Conservation (phyloP, 2,329 filamentous ascomycete genomes). For the Aspergillus aculeatinus region DNA sequence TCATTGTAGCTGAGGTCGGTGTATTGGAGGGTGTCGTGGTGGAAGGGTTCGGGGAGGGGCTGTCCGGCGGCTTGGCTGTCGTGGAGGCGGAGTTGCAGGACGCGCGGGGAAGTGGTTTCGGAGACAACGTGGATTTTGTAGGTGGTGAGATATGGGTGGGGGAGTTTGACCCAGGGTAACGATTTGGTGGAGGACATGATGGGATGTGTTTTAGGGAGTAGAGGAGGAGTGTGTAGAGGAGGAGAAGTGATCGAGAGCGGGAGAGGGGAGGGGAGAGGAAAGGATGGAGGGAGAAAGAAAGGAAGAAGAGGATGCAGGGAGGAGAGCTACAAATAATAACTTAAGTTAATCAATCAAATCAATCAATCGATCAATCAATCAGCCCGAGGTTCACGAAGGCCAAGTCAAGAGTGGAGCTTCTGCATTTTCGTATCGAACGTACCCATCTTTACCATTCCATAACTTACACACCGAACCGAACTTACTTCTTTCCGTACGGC, state of each 20-base stretch:
- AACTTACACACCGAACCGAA: not conserved
- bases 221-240: not conserved
- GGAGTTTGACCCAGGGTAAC: conserved; percentile 46
- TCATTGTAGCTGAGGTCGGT: conserved; percentile 32
- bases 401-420: not conserved
- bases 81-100: conserved; percentile 36
- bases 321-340: not conserved
- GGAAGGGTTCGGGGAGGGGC: conserved; percentile 38
- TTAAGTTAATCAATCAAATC: too few relatives aligned
- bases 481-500: too few relatives aligned
- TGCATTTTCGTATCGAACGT: too few relatives aligned
- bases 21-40: conserved; percentile 41
- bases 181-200: not conserved
- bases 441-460: not conserved
- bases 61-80: conserved; percentile 30
- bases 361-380: too few relatives aligned
- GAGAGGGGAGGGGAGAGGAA: not conserved
- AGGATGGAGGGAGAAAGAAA: not conserved
- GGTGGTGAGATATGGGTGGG: conserved; percentile 48
- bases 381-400: too few relatives aligned
- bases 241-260: not conserved
- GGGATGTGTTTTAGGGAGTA: not conserved
- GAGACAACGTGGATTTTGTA: conserved; percentile 39
- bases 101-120: conserved; percentile 27
- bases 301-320: not conserved